Evolutionary conservation across 1,284 basidiomycete genomes (phyloP), one percentile per base, ranked within the genome.

Genomic region (Schizopora paradoxa): DNA sequence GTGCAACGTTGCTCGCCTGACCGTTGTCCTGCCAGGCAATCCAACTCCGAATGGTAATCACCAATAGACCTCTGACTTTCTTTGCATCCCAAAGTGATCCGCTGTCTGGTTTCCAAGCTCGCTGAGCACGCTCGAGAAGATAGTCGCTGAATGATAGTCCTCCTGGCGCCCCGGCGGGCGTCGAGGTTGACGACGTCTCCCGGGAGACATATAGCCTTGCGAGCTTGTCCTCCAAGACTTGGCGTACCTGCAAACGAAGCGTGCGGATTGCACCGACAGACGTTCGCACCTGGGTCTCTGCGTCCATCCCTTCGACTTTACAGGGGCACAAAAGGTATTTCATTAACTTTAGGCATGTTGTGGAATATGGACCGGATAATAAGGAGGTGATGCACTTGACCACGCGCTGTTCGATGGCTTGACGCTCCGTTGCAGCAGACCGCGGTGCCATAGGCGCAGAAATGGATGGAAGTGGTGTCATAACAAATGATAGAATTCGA

Each of bases 101-200:
- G 32, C 79, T 77, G 39, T 83, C 77, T 54, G 75, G 77, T 1
- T 77, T 69, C 81, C 81, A 87, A 0, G 82, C 83, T 2, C 74
- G 73, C 52, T 84, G 86, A 0, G 83, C 84, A 2, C 74, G 72
- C 51, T 84, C 81, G 70, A 87, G 73, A 38, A 86, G 58, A 32
- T 65, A 66, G 45, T 77, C 77, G 10, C 86, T 58, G 40, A 76
- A 74, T 54, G 11, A 10, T 16, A 84, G 66, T 34, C 74, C 66
- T 0, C 70, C 71, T 0, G 79, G 77, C 3, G 72, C 73, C 19
- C 81, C 82, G 1, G 81, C 75, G 31, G 70, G 69, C 0, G 77
- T 72, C 49, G 82, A 82, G 4, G 66, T 66, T 5, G 69, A 55
- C 2, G 76, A 68, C n/a, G 64, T 68, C 48, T 78, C 67, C 19